Percentiles rank a stretch among this genome's conserved stretches.
Evolutionary conservation across 2,329 filamentous ascomycete species (phyloP).

Genomic region (Paraphoma sp.): DNA sequence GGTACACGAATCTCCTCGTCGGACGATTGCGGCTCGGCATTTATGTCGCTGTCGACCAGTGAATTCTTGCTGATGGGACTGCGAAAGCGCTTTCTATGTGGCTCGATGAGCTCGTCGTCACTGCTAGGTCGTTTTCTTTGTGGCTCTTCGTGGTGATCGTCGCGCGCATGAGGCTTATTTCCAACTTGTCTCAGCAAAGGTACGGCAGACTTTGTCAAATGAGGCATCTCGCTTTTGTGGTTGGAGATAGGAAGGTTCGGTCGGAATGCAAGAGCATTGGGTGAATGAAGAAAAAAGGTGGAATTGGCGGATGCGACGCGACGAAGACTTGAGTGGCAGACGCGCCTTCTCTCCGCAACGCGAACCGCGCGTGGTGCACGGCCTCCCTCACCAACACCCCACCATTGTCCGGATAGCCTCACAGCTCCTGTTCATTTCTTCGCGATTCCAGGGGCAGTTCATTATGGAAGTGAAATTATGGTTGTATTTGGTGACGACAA

Average conservation of each 20-base stretch:
- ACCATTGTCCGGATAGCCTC: too few species aligned
- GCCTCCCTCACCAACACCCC: too few species aligned
- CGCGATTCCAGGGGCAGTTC: too few species aligned
- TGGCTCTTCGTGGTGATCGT: constrained; percentile 46
- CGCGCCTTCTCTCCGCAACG: too few species aligned
- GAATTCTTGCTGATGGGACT: background rate
- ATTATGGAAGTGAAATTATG: too few species aligned
- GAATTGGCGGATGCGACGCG: too few species aligned
- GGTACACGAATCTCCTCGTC: constrained; percentile 21
- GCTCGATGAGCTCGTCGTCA: background rate
- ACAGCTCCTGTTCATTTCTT: too few species aligned
- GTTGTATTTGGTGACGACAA: too few species aligned
- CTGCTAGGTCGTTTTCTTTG: background rate
- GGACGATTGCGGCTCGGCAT: constrained; percentile 30
- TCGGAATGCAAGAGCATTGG: too few species aligned
- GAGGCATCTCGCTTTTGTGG: constrained; percentile 10
- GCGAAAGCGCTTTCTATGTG: background rate
- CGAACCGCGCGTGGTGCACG: too few species aligned
- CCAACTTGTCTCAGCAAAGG: constrained; percentile 40
- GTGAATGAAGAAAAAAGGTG: too few species aligned
- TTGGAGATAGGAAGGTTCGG: background rate
- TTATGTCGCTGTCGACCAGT: constrained; percentile 13
- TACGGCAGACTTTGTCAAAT: constrained; percentile 10
- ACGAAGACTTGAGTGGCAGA: too few species aligned
- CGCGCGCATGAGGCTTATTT: constrained; percentile 44